Base-by-base conservation (phyloP, 768 basidiomycete species). In the Cystofilobasidium capitatum region DNA sequence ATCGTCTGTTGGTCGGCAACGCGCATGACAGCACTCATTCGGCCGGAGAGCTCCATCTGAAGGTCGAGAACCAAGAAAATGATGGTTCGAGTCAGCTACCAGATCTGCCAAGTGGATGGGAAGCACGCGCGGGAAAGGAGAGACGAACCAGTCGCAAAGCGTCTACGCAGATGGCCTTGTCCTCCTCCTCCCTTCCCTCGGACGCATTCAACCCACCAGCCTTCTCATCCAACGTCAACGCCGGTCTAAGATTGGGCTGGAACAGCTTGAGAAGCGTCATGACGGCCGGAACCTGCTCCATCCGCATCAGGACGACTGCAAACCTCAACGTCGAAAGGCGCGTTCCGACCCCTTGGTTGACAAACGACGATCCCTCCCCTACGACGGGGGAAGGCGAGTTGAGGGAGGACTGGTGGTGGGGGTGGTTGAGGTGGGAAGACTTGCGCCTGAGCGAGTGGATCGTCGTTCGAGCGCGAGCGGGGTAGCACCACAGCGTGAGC, bases 231-330 rank as follows among this genome's bases (percentile, higher is more conserved):
- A 14, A 2, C 59, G 37, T 59, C 59, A 24, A 20, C 29, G 35
- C 44, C 22, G 36, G n/a, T 12, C 17, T 8, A 13, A 51, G 39
- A 55, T 58, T 44, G 20, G 81, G 77, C 31, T 86, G 85, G 47
- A 97, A 79, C 64, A 97, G 84, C 73, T 93, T 88, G 0, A 88
- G 84, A 64, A 99, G 79, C 0, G 89, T 84, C 91, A 99, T 93
- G 77, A 90, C 85, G 12, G 88, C 84, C 0, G 92, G 87, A 0
- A 98, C 75, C 33, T 69, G 62, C 47, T 69, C 68, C 54, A 69
- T 69, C 26, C 63, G 55, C 42, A 45, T 51, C 12, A 69, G 62
- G 37, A 69, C 68, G 47, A 69, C 62, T 20, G 63, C 44, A 22
- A 59, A 36, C 31, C 58, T 58, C 17, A 35, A 26, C 13, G 62